These are phyloP conservation scores for Boechera stricta DNA, from an alignment of 345 rosid species.

Conservation along the genomic window DNA sequence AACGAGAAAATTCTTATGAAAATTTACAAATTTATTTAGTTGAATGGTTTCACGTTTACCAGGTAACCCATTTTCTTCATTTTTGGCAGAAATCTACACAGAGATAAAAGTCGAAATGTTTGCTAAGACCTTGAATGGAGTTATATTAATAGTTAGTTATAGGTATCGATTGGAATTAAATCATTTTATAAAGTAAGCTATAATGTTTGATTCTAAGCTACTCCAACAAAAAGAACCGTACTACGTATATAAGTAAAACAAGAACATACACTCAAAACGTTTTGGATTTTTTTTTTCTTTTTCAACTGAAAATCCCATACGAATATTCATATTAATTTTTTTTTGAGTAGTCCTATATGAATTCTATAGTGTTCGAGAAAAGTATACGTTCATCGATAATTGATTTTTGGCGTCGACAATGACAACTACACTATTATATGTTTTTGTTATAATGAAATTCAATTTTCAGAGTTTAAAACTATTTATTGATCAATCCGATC, in stretches of 20 bases:
- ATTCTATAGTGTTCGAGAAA: background rate
- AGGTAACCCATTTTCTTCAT: background rate
- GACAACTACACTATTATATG: too few species aligned
- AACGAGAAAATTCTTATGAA: background rate
- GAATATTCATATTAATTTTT: background rate
- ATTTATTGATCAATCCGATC: too few species aligned
- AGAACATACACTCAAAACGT: background rate
- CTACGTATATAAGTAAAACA: too few species aligned
- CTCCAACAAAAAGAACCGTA: too few species aligned
- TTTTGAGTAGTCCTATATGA: background rate
- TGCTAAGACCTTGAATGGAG: background rate
- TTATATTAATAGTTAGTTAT: background rate
- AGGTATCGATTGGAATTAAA: background rate
- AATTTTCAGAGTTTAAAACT: too few species aligned
- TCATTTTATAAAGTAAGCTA: background rate
- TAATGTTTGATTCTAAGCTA: constrained; percentile 4
- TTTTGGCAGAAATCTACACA: background rate
- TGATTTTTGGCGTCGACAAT: background rate
- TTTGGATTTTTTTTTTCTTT: background rate
- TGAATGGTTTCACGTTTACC: background rate
- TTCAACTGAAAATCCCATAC: background rate
- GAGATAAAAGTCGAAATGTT: background rate
- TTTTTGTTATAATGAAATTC: too few species aligned
- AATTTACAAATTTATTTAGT: background rate
- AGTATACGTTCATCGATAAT: background rate